phyloP scores from a whole-genome alignment of 2,329 filamentous ascomycete genomes.

The Fonsecaea monophora region DNA sequence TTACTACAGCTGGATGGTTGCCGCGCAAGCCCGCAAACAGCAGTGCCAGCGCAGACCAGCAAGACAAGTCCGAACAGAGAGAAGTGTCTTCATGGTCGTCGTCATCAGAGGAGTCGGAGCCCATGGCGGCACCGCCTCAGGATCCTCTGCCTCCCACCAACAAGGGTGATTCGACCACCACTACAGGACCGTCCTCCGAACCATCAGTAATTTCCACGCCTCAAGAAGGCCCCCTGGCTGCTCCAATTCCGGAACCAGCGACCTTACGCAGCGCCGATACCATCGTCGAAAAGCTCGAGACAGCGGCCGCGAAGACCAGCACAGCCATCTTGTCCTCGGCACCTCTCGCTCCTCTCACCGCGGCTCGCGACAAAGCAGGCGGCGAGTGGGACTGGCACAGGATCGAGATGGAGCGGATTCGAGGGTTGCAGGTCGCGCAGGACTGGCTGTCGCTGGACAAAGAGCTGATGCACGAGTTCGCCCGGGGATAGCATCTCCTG shows the following conservation, averaged over 20 bases:
- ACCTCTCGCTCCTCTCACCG: constrained; percentile 45
- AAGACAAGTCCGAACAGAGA: not conserved
- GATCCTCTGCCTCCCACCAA: not conserved
- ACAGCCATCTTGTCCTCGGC: constrained; percentile 28
- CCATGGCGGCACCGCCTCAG: not conserved
- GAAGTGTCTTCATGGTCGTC: constrained; percentile 4
- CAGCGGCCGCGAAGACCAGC: constrained; percentile 32
- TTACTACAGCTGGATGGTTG: constrained; percentile 74
- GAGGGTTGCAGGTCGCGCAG: constrained; percentile 62
- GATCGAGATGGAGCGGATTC: constrained; percentile 63
- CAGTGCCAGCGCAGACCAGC: constrained; percentile 17
- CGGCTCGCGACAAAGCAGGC: constrained; percentile 41
- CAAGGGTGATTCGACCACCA: not conserved
- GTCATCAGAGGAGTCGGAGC: constrained; percentile 16
- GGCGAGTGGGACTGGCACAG: constrained; percentile 66
- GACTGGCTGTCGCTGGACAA: constrained; percentile 63
- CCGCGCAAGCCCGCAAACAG: constrained; percentile 71
- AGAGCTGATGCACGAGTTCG: constrained; percentile 57
- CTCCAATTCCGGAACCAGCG: constrained; percentile 22
- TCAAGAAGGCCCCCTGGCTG: constrained; percentile 27
- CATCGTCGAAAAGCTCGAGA: constrained; percentile 38
- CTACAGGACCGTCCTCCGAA: constrained; percentile 5
- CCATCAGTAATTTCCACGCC: constrained; percentile 21
- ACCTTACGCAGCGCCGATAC: constrained; percentile 21
- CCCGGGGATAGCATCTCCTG: constrained; percentile 12